Evolutionary conservation across 768 basidiomycete species (phyloP).

Genomic region (Hygrocybe coccinea): DNA sequence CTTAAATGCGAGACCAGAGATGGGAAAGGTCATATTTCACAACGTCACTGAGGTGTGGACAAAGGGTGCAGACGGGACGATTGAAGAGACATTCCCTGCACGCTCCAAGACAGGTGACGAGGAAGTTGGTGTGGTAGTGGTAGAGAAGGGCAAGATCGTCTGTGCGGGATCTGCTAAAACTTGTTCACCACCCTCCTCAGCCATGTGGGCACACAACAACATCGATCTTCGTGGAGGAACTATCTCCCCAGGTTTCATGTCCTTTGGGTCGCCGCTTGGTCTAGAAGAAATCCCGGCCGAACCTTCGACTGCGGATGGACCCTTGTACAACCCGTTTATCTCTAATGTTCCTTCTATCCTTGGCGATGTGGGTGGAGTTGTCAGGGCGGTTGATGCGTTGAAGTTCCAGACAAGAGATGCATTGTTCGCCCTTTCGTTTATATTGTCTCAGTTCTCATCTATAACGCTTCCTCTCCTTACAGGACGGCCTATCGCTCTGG

Average conservation of each 20-base stretch:
- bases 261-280: constrained; percentile 66
- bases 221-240: constrained; percentile 69
- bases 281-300: constrained; percentile 72
- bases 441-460: constrained; percentile 9
- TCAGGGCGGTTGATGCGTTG: constrained; percentile 65
- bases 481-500: constrained; percentile 66
- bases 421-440: constrained; percentile 44
- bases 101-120: constrained; percentile 13
- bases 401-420: constrained; percentile 69
- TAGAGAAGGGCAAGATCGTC: constrained; percentile 47
- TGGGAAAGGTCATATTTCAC: constrained; percentile 48
- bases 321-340: constrained; percentile 52
- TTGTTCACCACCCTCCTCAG: constrained; percentile 23
- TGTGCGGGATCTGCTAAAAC: constrained; percentile 39
- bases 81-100: constrained; percentile 31
- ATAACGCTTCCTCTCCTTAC: constrained; percentile 1
- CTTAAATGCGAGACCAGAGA: constrained; percentile 36
- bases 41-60: constrained; percentile 58
- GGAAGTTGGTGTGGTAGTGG: constrained; percentile 33
- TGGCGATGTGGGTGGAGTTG: constrained; percentile 49
- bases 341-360: constrained; percentile 39
- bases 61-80: constrained; percentile 26
- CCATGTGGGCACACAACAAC: constrained; percentile 19
- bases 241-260: constrained; percentile 61
- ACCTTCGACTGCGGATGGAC: constrained; percentile 60